A percentile compares a stretch with the other conserved stretches of the same genome.
These are phyloP conservation scores for Hsuehochloa calcarea DNA, from an alignment of 176 grass and related monocot genomes.

Conservation along the genomic window DNA sequence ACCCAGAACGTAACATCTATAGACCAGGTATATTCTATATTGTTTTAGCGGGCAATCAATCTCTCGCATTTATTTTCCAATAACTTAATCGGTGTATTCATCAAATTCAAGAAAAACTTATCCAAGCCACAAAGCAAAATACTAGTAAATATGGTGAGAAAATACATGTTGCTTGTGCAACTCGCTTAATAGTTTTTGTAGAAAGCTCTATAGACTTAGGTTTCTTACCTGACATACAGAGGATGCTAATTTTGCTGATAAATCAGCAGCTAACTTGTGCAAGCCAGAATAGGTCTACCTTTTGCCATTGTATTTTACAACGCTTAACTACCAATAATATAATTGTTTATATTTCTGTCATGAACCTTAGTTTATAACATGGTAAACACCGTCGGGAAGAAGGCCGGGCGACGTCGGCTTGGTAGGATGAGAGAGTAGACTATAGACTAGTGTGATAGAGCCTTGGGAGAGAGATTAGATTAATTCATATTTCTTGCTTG, in stretches of 20 bases:
- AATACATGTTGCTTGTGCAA: not conserved
- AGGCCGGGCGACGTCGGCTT: no score
- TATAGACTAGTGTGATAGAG: no score
- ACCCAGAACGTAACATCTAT: conserved; percentile 59
- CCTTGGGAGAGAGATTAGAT: no score
- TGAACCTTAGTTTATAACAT: no score
- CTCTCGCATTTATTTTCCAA: not conserved
- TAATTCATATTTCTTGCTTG: no score
- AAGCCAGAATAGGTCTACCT: not conserved
- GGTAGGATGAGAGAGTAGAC: no score
- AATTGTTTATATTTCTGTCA: not conserved
- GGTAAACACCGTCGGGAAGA: no score
- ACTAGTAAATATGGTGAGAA: not conserved
- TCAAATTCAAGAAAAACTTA: not conserved
- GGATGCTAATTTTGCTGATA: conserved; percentile 1
- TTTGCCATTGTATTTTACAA: conserved; percentile 1
- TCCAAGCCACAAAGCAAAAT: not conserved
- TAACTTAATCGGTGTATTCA: conserved; percentile 1
- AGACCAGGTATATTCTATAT: conserved; percentile 47
- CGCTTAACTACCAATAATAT: not conserved
- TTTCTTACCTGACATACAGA: not conserved
- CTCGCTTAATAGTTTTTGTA: conserved; percentile 6
- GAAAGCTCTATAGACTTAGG: not conserved
- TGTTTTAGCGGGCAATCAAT: not conserved
- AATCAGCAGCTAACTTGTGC: conserved; percentile 1